These are phyloP conservation scores for Cladosporium sp. DNA, from an alignment of 2,329 filamentous ascomycete species.

Conservation along the genomic window DNA sequence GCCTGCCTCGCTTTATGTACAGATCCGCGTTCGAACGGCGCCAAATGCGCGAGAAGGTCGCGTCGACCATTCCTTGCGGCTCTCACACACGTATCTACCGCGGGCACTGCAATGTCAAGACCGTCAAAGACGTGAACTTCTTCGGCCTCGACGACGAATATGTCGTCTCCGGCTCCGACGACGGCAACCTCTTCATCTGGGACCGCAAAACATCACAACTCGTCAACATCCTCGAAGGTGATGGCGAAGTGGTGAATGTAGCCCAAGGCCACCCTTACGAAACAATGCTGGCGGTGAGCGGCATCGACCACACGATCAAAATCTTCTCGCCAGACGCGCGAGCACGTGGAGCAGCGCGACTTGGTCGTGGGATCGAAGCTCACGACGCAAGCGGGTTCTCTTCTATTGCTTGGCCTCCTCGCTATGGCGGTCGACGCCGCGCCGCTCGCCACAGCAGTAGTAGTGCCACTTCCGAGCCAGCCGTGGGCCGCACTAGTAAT, in stretches of 20 bases:
- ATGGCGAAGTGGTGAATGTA: slow-evolving; percentile 71
- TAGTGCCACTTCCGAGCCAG: slow-evolving; percentile 32
- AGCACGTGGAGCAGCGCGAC: slow-evolving; percentile 59
- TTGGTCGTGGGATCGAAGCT: slow-evolving; percentile 60
- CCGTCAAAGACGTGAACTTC: slow-evolving; percentile 70
- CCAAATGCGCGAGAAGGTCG: slow-evolving; percentile 53
- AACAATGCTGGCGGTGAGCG: slow-evolving; percentile 65
- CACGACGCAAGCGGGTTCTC: slow-evolving; percentile 47
- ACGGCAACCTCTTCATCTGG: slow-evolving; percentile 70
- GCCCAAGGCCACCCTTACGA: slow-evolving; percentile 69
- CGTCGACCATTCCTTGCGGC: slow-evolving; percentile 57
- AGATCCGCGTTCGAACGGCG: slow-evolving; percentile 53
- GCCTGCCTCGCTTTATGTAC: slow-evolving; percentile 44
- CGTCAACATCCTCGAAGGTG: slow-evolving; percentile 66
- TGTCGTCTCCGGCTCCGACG: slow-evolving; percentile 67
- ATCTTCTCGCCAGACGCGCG: slow-evolving; percentile 65
- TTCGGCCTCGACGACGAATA: slow-evolving; percentile 69
- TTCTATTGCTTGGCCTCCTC: slow-evolving; percentile 39
- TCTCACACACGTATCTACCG: slow-evolving; percentile 60
- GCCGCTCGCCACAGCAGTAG: slow-evolving; percentile 17
- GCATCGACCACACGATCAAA: slow-evolving; percentile 69
- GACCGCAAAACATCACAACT: slow-evolving; percentile 63
- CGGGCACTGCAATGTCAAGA: slow-evolving; percentile 68
- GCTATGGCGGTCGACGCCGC: slow-evolving; percentile 24
- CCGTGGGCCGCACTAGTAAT: slow-evolving; percentile 22